phyloP scores from a whole-genome alignment of 331 rosid species.

The Quercus tomentella region DNA sequence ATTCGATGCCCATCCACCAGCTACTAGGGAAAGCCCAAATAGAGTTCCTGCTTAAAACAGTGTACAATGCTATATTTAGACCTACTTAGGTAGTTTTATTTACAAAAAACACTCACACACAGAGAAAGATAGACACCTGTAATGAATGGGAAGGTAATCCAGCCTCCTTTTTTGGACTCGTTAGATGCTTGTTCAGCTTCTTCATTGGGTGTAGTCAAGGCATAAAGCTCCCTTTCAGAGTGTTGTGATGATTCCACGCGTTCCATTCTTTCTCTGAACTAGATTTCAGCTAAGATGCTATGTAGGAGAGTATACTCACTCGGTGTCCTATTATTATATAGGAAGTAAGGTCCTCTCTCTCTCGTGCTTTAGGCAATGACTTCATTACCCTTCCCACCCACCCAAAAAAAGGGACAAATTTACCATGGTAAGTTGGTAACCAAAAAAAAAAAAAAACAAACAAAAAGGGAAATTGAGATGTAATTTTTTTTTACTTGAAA shows the following conservation, averaged over 20 bases:
- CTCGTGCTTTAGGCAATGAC: too few species aligned
- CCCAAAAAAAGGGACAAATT: too few species aligned
- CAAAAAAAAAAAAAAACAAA: too few species aligned
- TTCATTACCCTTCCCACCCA: too few species aligned
- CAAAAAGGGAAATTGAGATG: too few species aligned
- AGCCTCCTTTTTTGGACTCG: constrained; percentile 7
- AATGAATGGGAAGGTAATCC: constrained; percentile 17
- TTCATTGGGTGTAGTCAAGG: background rate
- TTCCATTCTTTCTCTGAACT: background rate
- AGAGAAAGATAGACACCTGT: background rate
- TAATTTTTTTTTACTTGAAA: too few species aligned
- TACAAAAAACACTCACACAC: too few species aligned
- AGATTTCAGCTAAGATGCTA: too few species aligned
- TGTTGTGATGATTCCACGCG: background rate
- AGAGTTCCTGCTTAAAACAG: constrained; percentile 16
- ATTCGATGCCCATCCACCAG: constrained; percentile 25
- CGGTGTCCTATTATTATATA: too few species aligned
- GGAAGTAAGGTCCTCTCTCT: too few species aligned
- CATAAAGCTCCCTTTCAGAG: background rate
- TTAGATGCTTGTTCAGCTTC: background rate
- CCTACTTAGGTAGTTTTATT: background rate
- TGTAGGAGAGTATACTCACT: too few species aligned
- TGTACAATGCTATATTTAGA: background rate
- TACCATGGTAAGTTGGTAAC: too few species aligned
- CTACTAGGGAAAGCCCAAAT: constrained; percentile 21